Evolutionary conservation across 768 basidiomycete genomes (phyloP).

Genomic region (Suillus subalutaceus): DNA sequence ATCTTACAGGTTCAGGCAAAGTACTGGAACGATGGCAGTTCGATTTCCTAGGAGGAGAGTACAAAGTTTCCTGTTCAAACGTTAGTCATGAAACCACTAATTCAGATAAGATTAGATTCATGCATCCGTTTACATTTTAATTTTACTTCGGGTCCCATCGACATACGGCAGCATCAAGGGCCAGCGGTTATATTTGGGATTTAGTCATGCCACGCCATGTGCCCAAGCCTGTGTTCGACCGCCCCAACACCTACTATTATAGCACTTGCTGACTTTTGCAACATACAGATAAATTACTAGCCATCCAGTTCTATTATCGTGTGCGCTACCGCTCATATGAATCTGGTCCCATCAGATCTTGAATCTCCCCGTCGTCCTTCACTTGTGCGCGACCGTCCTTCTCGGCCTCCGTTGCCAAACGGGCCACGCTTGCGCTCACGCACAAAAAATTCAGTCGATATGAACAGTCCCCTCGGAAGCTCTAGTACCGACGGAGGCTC

Average conservation of each 20-base stretch:
- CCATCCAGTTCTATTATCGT: neutral
- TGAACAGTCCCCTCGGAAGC: constrained; percentile 10
- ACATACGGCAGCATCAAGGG: constrained; percentile 5
- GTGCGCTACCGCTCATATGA: constrained; percentile 13
- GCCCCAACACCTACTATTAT: constrained; percentile 7
- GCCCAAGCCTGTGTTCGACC: constrained; percentile 12
- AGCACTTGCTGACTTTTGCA: neutral
- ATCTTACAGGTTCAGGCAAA: neutral
- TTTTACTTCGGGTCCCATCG: constrained; percentile 7
- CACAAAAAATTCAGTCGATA: constrained; percentile 19
- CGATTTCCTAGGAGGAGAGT: neutral
- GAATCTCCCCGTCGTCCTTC: constrained; percentile 19
- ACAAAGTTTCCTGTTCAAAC: neutral
- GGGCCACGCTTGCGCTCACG: constrained; percentile 26
- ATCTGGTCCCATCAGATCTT: constrained; percentile 17
- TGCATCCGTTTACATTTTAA: neutral
- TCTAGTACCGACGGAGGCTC: constrained; percentile 15
- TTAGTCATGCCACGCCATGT: constrained; percentile 10
- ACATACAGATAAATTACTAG: neutral
- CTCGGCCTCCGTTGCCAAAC: constrained; percentile 19
- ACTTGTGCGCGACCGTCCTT: constrained; percentile 25
- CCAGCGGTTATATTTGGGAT: constrained; percentile 12
- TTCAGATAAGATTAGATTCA: constrained; percentile 11
- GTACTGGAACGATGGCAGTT: neutral
- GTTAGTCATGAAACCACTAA: neutral